Percentiles rank a stretch among this genome's conserved stretches.
Evolutionary conservation across 75 land plant species (phyloP).

Genomic region (Picea glauca): DNA sequence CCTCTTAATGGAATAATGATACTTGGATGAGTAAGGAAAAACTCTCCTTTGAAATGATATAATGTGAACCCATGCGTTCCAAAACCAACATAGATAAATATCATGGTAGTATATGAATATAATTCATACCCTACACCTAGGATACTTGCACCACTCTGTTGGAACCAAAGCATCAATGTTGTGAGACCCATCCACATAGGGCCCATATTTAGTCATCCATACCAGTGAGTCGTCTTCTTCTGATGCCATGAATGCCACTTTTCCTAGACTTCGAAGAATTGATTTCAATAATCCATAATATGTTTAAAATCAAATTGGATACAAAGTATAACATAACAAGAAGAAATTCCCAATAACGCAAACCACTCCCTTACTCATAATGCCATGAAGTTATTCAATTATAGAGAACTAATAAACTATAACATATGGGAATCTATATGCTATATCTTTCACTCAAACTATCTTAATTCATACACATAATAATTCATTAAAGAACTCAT

Average conservation of each 20-base stretch:
- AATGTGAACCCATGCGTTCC: constrained; percentile 87
- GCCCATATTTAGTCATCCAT: constrained; percentile 70
- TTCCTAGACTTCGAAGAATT: constrained; percentile 59
- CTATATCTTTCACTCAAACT: no score
- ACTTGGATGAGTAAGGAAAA: constrained; percentile 77
- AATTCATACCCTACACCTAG: constrained; percentile 85
- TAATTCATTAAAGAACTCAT: no score
- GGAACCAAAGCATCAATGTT: constrained; percentile 98
- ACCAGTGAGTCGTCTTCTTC: constrained; percentile 86
- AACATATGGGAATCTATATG: no score
- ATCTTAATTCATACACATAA: no score
- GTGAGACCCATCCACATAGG: constrained; percentile 89
- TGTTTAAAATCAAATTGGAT: no score
- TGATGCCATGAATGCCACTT: constrained; percentile 91
- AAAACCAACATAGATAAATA: constrained; percentile 80
- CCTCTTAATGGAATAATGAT: constrained; percentile 82
- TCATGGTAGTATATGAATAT: constrained; percentile 92
- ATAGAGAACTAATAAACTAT: no score
- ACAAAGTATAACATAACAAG: no score
- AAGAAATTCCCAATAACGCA: no score
- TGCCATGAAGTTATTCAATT: no score
- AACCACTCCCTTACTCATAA: no score
- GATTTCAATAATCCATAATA: constrained; percentile 15
- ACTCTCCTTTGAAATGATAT: constrained; percentile 91
- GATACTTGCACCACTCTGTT: constrained; percentile 79